Percentiles rank a stretch among this genome's conserved stretches.
These are phyloP conservation scores for Suhomyces sp. DNA, from an alignment of 805 yeast genomes.

Conservation along the genomic window DNA sequence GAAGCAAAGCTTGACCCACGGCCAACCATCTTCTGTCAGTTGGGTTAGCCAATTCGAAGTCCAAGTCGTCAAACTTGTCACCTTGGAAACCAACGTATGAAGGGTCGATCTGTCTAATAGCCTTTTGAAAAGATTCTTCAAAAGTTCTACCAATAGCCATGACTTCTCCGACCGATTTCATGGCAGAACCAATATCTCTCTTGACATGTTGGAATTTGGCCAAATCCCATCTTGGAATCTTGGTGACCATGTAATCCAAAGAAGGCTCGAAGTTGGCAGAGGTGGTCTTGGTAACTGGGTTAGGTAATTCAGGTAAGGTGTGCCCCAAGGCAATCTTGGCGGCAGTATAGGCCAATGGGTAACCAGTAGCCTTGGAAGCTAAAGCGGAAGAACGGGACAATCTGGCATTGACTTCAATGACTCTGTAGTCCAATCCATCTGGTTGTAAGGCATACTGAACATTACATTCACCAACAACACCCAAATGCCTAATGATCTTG, in stretches of 20 bases:
- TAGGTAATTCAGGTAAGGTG: slow-evolving; percentile 91
- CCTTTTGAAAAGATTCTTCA: slow-evolving; percentile 97
- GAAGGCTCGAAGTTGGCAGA: slow-evolving; percentile 97
- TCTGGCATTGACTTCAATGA: slow-evolving; percentile 96
- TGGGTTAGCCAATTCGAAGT: slow-evolving; percentile 74
- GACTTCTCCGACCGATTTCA: slow-evolving; percentile 99
- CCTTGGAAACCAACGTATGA: slow-evolving; percentile 91
- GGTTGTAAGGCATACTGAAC: slow-evolving; percentile 97
- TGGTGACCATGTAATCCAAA: slow-evolving; percentile 92
- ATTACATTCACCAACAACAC: slow-evolving; percentile 99
- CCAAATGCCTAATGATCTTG: slow-evolving; percentile 94
- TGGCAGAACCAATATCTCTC: slow-evolving; percentile 89
- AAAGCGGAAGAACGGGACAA: slow-evolving; percentile 95
- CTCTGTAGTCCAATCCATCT: slow-evolving; percentile 91
- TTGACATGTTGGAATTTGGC: slow-evolving; percentile 93
- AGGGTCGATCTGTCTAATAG: slow-evolving; percentile 94
- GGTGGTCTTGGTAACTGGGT: slow-evolving; percentile 94
- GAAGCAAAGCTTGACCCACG: slow-evolving; percentile 93
- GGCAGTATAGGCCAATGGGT: slow-evolving; percentile 97
- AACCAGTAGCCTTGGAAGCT: slow-evolving; percentile 98
- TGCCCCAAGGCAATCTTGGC: slow-evolving; percentile 95
- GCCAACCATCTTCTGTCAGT: slow-evolving; percentile 98
- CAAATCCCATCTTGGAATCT: slow-evolving; percentile 98
- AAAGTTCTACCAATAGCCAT: slow-evolving; percentile 98
- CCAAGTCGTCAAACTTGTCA: slow-evolving; percentile 71